These are phyloP conservation scores for Thelephora terrestris DNA, from an alignment of 1,284 basidiomycete species.

Conservation along the genomic window DNA sequence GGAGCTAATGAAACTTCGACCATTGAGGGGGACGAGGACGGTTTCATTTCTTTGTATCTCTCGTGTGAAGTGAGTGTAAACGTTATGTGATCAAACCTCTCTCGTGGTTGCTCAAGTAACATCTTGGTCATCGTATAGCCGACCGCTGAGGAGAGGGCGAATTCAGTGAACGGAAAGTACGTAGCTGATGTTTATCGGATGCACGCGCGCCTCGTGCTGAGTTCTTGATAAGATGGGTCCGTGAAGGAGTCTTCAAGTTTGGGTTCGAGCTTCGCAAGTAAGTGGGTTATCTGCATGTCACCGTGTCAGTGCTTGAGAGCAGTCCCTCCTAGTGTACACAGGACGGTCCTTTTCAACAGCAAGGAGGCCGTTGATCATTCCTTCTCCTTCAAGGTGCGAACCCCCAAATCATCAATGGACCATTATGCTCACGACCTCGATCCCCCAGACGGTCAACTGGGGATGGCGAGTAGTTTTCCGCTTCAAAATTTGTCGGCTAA, in stretches of 20 bases:
- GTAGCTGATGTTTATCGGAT: slow-evolving; percentile 9
- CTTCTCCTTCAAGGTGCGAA: slow-evolving; percentile 63
- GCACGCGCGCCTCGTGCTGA: not conserved
- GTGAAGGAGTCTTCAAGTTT: slow-evolving; percentile 80
- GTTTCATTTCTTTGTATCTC: slow-evolving; percentile 61
- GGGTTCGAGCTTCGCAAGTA: slow-evolving; percentile 74
- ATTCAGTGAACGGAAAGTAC: slow-evolving; percentile 50
- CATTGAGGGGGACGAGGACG: slow-evolving; percentile 18
- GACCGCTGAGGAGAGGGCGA: slow-evolving; percentile 65
- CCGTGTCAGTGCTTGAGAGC: slow-evolving; percentile 4
- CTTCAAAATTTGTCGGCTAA: slow-evolving; percentile 3
- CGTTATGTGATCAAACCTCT: not conserved
- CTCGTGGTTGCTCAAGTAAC: not conserved
- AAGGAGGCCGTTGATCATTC: slow-evolving; percentile 82
- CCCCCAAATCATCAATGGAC: not conserved
- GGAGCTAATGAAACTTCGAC: not conserved
- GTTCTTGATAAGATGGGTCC: slow-evolving; percentile 47
- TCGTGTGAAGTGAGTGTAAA: slow-evolving; percentile 47
- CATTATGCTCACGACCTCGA: slow-evolving; percentile 9
- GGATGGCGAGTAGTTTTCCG: slow-evolving; percentile 48
- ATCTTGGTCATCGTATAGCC: slow-evolving; percentile 38
- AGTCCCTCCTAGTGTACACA: slow-evolving; percentile 31
- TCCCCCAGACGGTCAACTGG: slow-evolving; percentile 67
- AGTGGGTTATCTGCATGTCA: slow-evolving; percentile 8
- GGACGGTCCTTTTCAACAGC: slow-evolving; percentile 41